Base-by-base conservation (phyloP, 2,329 filamentous ascomycete genomes). In the Cladosporium sp. region DNA sequence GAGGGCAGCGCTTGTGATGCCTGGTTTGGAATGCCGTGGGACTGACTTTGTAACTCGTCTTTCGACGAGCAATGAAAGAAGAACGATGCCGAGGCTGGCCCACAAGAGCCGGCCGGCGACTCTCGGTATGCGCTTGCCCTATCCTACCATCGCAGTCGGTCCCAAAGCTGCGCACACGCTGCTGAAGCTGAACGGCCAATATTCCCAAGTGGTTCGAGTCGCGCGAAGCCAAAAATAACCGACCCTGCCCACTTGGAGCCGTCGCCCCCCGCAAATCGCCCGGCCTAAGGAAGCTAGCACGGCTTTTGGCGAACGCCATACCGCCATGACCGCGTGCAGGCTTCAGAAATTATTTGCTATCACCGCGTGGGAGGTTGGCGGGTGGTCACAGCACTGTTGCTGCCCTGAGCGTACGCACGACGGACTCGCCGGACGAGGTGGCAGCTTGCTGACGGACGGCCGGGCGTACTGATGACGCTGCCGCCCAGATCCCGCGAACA, bases 231-330 rank as follows among this genome's bases (percentile, higher is more conserved):
- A 41, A n/a, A 7, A 31, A 41, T 41, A 41, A 49, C 40, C 16
- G 16, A 18, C 16, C 16, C 16, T 18, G 16, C 16, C 16, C 16
- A 18, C 16, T 18, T 18, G 16, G 16, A 18, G 16, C 16, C 7
- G 22, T 28, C 22, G 22, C 22, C 22, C 22, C 22, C 22, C 22
- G 22, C 22, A 28, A 49, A 49, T 40, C 40, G 14, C 13, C 13
- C 35, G 33, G 35, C 14, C 46, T 49, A 49, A 37, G 35, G 46
- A 31, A 19, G 18, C 28, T 49, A 49, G 46, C 35, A 49, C 46
- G 35, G 19, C 11, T 31, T 41, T 49, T 49, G 46, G 46, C 46
- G 46, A 49, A 49, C 46, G 46, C 46, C 35, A 49, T 28, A 16
- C 11, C 22, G 22, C 22, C 7, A 5, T 28, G 22, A 28, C 22